phyloP scores from a whole-genome alignment of 495 filamentous ascomycete genomes.

The Acidomyces sp. region DNA sequence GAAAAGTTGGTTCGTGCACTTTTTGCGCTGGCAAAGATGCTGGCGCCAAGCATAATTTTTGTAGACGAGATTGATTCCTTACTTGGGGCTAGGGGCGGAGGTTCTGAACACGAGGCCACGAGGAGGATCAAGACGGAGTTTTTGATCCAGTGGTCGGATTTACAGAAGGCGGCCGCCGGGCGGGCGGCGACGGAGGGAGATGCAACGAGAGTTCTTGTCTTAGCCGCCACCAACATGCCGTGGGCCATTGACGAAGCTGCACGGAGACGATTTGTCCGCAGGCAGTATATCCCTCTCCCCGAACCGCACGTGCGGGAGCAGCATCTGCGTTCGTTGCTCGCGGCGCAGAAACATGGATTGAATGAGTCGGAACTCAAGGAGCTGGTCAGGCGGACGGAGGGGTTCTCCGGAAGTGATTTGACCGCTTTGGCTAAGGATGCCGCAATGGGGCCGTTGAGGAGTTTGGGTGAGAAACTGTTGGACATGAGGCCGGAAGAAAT shows the following conservation, averaged over 20 bases:
- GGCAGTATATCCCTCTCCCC: conserved; percentile 92
- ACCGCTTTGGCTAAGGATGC: conserved; percentile 96
- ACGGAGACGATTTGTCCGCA: conserved; percentile 74
- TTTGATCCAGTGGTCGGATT: conserved; percentile 90
- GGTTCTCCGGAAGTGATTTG: conserved; percentile 94
- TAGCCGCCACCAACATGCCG: conserved; percentile 91
- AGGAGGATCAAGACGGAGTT: conserved; percentile 96
- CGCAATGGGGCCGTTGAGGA: conserved; percentile 91
- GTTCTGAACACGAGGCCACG: conserved; percentile 83
- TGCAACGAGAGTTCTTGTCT: conserved; percentile 75
- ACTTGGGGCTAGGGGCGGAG: conserved; percentile 68
- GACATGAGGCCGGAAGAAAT: conserved; percentile 91
- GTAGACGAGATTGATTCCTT: conserved; percentile 98
- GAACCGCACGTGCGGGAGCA: conserved; percentile 64
- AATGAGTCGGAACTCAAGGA: conserved; percentile 55
- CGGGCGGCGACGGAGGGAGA: conserved; percentile 69
- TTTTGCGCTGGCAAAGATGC: conserved; percentile 75
- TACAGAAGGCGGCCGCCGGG: conserved; percentile 84
- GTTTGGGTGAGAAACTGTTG: conserved; percentile 78
- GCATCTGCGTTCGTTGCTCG: conserved; percentile 65
- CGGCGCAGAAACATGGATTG: conserved; percentile 80
- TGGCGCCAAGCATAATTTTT: conserved; percentile 95
- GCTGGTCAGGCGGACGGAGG: conserved; percentile 75
- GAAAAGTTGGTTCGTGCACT: conserved; percentile 93
- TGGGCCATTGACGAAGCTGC: conserved; percentile 98